phyloP scores from a whole-genome alignment of 495 filamentous ascomycete species.

The Talaromyces proteolyticus region DNA sequence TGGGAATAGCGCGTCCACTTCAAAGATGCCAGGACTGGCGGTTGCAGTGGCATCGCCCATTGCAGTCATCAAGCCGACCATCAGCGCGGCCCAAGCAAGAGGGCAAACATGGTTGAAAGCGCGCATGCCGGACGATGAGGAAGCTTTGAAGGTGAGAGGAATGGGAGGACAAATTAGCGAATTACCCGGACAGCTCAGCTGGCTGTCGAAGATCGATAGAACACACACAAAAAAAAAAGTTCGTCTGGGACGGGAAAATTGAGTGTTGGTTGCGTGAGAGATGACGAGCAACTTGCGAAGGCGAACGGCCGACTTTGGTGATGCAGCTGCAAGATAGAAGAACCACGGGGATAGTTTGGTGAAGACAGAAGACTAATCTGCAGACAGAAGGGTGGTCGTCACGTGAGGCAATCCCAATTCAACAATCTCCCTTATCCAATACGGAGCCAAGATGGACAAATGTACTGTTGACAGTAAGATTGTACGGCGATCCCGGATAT shows the following conservation, averaged over 20 bases:
- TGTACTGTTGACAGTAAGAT: too few relatives aligned
- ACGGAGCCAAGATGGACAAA: too few relatives aligned
- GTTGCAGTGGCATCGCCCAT: background rate
- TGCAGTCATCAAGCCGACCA: background rate
- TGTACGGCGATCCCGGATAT: too few relatives aligned
- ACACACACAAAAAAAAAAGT: too few relatives aligned
- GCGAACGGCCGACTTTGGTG: conserved; percentile 6
- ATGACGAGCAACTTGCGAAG: conserved; percentile 9
- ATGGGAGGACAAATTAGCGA: background rate
- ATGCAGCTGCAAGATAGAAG: conserved; percentile 2
- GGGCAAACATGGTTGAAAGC: background rate
- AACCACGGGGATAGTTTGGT: background rate
- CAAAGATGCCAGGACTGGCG: background rate
- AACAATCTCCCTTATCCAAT: background rate
- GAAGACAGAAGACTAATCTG: background rate
- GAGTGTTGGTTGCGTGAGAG: conserved; percentile 7
- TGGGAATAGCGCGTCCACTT: background rate
- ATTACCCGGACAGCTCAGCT: background rate
- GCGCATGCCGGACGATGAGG: too few relatives aligned
- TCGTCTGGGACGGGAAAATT: conserved; percentile 5
- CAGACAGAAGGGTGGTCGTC: background rate
- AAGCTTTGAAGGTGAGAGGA: background rate
- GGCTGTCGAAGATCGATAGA: too few relatives aligned
- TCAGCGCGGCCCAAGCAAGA: background rate
- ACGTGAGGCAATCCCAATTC: background rate